These are phyloP conservation scores for Alternaria sp. DNA, from an alignment of 2,329 filamentous ascomycete genomes.

Conservation along the genomic window DNA sequence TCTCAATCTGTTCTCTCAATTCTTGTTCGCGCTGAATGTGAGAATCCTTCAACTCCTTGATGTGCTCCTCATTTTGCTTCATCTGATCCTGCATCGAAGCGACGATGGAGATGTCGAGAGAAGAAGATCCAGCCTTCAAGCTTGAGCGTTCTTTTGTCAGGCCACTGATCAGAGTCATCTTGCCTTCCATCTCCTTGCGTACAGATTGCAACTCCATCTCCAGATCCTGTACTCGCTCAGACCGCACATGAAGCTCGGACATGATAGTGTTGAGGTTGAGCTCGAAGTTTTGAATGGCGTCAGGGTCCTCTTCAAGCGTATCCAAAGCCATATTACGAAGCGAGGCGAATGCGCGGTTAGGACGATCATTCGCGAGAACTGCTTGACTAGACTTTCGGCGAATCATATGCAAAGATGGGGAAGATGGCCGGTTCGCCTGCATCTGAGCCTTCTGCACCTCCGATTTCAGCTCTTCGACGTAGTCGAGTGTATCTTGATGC, in stretches of 20 bases:
- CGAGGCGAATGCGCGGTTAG: slow-evolving; percentile 88
- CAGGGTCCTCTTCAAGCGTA: slow-evolving; percentile 81
- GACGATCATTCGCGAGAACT: slow-evolving; percentile 84
- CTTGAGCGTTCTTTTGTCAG: slow-evolving; percentile 92
- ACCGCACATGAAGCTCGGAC: slow-evolving; percentile 86
- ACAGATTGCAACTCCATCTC: slow-evolving; percentile 83
- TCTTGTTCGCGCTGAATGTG: slow-evolving; percentile 79
- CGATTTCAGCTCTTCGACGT: slow-evolving; percentile 89
- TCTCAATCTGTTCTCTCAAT: slow-evolving; percentile 74
- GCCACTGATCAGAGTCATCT: slow-evolving; percentile 94
- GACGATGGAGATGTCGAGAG: slow-evolving; percentile 91
- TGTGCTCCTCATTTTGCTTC: slow-evolving; percentile 81
- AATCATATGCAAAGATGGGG: slow-evolving; percentile 77
- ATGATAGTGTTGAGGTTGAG: slow-evolving; percentile 89
- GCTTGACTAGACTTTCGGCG: slow-evolving; percentile 93
- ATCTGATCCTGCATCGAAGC: slow-evolving; percentile 88
- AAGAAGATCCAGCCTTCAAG: slow-evolving; percentile 78
- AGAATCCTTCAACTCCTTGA: slow-evolving; percentile 74
- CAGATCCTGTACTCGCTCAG: slow-evolving; percentile 87
- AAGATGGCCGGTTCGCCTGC: slow-evolving; percentile 68
- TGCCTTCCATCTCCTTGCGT: slow-evolving; percentile 96
- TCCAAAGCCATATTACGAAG: slow-evolving; percentile 88
- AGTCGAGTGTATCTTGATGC: slow-evolving; percentile 81
- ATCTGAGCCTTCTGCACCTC: slow-evolving; percentile 81
- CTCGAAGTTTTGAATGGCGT: slow-evolving; percentile 91